Evolutionary conservation across 768 basidiomycete species (phyloP), one percentile per base, ranked within the genome.

Genomic region (Tulasnella sp.): DNA sequence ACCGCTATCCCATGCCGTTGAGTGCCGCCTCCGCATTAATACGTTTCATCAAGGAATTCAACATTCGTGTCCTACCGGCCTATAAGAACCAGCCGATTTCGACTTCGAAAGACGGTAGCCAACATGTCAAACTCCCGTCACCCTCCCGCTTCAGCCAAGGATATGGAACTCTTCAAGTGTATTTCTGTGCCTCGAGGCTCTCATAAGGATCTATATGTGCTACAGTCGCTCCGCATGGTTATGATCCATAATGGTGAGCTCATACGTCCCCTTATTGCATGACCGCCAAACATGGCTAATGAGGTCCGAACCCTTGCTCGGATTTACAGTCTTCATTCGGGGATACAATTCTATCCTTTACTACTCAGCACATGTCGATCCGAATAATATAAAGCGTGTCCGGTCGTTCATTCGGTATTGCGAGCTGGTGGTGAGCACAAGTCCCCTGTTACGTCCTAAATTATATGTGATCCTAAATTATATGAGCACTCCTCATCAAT

Each of bases 171-270:
- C 4, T 58, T 45, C 44, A 23, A 58, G 21, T 58, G 55, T 42
- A 27, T 58, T 23, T 27, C 41, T 8, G 29, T 58, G 29, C 55
- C 55, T 17, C 24, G 42, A 24, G 55, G 55, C 2, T 45, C 24
- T 44, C 26, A 45, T 23, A 38, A 58, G 27, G 23, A 58, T 45
- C 26, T 47, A 17, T 58, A 30, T 24, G 56, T 47, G 21, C 26
- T 58, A 26, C 56, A 58, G 27, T 19, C 56, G n/a, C 24, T 58
- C 43, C 44, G 56, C 7, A 58, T 58, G 56, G 47, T 38, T 15
- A 17, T 59, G 2, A 19, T 51, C 30, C 58, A 59, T 30, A 59
- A 59, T 30, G 49, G 58, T 59, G 3, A 19, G 58, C 5, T 38
- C 44, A 30, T 1, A 5, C 10, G 15, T 23, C 30, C 48, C n/a